Evolutionary conservation across 1,139 yeast species (phyloP), one percentile per base, ranked within the genome.

Genomic region (Scheffersomyces cryptocercus): DNA sequence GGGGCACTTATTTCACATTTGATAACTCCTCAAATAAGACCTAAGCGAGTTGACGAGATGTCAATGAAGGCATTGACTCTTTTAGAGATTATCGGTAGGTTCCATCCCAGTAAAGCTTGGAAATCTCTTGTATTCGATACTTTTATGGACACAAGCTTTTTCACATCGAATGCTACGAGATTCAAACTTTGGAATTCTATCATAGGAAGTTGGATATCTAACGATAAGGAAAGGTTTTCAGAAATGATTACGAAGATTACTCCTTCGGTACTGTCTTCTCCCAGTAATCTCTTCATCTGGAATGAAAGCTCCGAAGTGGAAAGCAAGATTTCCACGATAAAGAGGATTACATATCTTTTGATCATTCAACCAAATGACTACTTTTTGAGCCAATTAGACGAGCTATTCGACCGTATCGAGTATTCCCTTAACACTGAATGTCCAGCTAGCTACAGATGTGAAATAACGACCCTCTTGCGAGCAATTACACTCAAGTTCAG

Each of bases 231-330:
- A 7, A 80, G 78, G 41, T 59, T 86, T 39, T 58, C 61, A 3
- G 96, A 88, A 26, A 67, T 82, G 40, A 58, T 84, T 30, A 44
- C 68, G 14, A 68, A 77, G 46, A 57, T 85, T n/a, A 63, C 82
- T 0, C 73, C 82, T 7, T 67, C 72, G 39, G 73, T 76, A 28
- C 61, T 64, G 39, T 65, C 82, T 1, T 68, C 84, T 5, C 70
- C 84, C 0, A 73, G 83, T 11, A 80, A 81, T 9, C 69, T 86
- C 26, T 87, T 88, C 62, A 82, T 79, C 35, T 87, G 95, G 91
- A 82, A 83, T 50, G 96, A 88, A 49, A 61, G 57, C 48, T 81
- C 85, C 13, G 93, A 85, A 51, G 68, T 82, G 29, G 79, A 76
- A 28, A 68, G 65, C 43, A 77, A 79, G 41, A 67, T 75, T 4